phyloP scores from a whole-genome alignment of 768 basidiomycete species.

The Hydnum rufescens region DNA sequence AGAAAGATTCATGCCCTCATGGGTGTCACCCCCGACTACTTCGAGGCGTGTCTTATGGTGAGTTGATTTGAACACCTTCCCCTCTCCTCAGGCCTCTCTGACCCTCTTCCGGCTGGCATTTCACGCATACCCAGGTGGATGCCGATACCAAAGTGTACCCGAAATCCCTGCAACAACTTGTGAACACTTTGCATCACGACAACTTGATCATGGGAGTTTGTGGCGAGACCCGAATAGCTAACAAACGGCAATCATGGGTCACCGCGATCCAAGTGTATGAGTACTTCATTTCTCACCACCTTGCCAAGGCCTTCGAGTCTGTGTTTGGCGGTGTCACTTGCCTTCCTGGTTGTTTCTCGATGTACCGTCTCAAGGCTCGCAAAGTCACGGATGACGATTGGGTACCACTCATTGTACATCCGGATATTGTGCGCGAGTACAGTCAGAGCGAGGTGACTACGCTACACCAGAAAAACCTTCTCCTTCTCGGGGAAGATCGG shows the following conservation, averaged over 20 bases:
- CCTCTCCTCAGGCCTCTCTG: slow-evolving; percentile 5
- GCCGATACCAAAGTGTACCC: slow-evolving; percentile 95
- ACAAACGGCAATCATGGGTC: slow-evolving; percentile 97
- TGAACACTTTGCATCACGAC: slow-evolving; percentile 98
- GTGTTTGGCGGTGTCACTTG: slow-evolving; percentile 99
- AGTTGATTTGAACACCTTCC: slow-evolving; percentile 15
- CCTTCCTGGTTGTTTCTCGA: slow-evolving; percentile 98
- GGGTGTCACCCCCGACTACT: slow-evolving; percentile 99
- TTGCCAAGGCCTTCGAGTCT: slow-evolving; percentile 96
- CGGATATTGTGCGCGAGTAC: slow-evolving; percentile 94
- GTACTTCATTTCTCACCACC: slow-evolving; percentile 98
- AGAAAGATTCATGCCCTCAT: slow-evolving; percentile 88
- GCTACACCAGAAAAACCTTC: slow-evolving; percentile 91
- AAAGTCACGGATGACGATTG: slow-evolving; percentile 81
- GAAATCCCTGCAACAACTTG: slow-evolving; percentile 71
- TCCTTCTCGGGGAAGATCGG: slow-evolving; percentile 94
- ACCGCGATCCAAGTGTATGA: slow-evolving; percentile 96
- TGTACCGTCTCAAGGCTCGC: slow-evolving; percentile 94
- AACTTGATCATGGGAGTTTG: slow-evolving; percentile 98
- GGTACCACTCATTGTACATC: slow-evolving; percentile 92
- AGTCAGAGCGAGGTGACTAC: slow-evolving; percentile 86
- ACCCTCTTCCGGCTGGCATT: slow-evolving; percentile 4
- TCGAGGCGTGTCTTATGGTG: slow-evolving; percentile 95
- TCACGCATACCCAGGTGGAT: slow-evolving; percentile 48
- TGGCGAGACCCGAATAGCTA: slow-evolving; percentile 95